phyloP scores from a whole-genome alignment of 176 grass and related monocot species.

The Stipa capillata region DNA sequence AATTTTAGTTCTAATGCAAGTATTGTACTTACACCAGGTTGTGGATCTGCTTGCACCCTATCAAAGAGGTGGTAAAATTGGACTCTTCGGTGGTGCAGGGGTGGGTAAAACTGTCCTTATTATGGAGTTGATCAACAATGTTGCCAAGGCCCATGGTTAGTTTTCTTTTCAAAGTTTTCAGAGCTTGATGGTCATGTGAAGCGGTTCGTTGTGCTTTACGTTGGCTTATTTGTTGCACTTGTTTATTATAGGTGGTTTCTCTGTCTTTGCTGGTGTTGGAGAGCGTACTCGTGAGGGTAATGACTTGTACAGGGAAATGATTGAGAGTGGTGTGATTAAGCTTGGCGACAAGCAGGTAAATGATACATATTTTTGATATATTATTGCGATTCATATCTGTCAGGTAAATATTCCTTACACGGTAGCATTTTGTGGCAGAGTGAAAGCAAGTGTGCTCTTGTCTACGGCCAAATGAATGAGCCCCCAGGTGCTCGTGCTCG shows the following conservation, averaged over 20 bases:
- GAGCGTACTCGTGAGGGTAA: constrained; percentile 95
- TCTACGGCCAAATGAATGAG: constrained; percentile 97
- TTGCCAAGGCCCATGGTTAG: constrained; percentile 89
- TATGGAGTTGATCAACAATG: constrained; percentile 96
- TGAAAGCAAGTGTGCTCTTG: constrained; percentile 95
- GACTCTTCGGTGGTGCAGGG: constrained; percentile 91
- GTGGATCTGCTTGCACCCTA: constrained; percentile 97
- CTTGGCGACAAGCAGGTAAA: constrained; percentile 85
- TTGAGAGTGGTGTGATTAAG: constrained; percentile 98
- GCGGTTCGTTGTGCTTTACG: background rate
- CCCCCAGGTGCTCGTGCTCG: constrained; percentile 96
- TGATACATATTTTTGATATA: background rate
- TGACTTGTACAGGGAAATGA: constrained; percentile 97
- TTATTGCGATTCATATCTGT: background rate
- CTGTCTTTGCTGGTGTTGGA: constrained; percentile 94
- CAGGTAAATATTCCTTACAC: constrained; percentile 15
- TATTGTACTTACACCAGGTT: constrained; percentile 41
- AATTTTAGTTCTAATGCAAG: constrained; percentile 16
- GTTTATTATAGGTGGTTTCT: constrained; percentile 75
- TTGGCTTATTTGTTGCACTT: constrained; percentile 18
- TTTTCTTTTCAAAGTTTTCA: background rate
- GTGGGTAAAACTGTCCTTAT: constrained; percentile 98
- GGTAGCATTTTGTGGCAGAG: constrained; percentile 27
- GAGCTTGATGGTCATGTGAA: background rate
- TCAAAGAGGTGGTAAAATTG: constrained; percentile 97